Conservation (phyloP, 305 asterid genomes). For the Striga hermonthica region DNA sequence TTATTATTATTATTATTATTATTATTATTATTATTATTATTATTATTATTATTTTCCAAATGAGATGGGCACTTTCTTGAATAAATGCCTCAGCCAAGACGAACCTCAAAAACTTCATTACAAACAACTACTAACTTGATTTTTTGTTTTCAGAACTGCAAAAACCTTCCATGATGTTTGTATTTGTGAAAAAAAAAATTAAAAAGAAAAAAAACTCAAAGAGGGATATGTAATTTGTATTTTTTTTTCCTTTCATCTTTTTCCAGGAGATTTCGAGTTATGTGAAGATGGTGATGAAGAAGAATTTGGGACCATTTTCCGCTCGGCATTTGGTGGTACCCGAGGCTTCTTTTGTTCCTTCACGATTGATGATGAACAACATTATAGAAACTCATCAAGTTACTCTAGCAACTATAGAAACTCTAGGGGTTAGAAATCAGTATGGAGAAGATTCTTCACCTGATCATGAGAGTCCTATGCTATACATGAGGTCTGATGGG, state of each 20-base stretch:
- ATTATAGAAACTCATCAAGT: slow-evolving; percentile 43
- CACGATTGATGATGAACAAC: slow-evolving; percentile 48
- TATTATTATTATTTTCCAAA: too few species aligned
- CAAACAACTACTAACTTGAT: neutral
- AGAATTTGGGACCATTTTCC: slow-evolving; percentile 53
- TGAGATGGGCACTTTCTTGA: too few species aligned
- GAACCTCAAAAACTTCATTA: too few species aligned
- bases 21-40: too few species aligned
- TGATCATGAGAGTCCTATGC: too few species aligned
- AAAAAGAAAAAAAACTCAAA: too few species aligned
- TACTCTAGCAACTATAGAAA: slow-evolving; percentile 42
- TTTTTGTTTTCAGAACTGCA: neutral
- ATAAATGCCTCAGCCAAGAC: too few species aligned
- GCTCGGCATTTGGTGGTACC: slow-evolving; percentile 54
- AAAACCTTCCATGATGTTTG: neutral
- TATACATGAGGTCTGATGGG: slow-evolving; percentile 48
- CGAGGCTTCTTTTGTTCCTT: slow-evolving; percentile 52
- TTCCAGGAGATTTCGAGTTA: slow-evolving; percentile 54
- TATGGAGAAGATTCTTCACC: too few species aligned
- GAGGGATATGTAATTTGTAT: neutral
- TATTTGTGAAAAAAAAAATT: too few species aligned
- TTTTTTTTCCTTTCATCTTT: slow-evolving; percentile 2
- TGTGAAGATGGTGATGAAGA: slow-evolving; percentile 46
- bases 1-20: too few species aligned
- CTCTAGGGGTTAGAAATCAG: slow-evolving; percentile 37